phyloP scores from a whole-genome alignment of 345 rosid genomes.

The Luvunga scandens region DNA sequence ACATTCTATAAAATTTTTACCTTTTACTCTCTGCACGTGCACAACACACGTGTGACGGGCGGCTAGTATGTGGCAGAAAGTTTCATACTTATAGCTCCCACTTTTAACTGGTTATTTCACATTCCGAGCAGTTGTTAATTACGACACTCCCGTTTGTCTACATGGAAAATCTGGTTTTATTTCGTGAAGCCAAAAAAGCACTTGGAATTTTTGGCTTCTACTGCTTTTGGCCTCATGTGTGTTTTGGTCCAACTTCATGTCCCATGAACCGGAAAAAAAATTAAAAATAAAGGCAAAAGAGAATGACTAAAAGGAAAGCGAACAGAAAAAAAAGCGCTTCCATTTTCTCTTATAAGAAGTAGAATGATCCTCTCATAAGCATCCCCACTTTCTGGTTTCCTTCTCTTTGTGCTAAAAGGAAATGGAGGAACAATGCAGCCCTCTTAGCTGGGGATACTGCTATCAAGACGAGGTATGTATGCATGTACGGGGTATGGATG shows the following conservation, averaged over 20 bases:
- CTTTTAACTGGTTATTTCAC: slow-evolving; percentile 28
- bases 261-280: slow-evolving; percentile 19
- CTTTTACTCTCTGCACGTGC: slow-evolving; percentile 3
- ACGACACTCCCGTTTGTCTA: neutral
- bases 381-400: neutral
- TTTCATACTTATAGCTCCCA: neutral
- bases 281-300: neutral
- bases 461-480: slow-evolving; percentile 38
- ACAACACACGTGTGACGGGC: neutral
- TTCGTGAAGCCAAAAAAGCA: slow-evolving; percentile 7
- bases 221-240: slow-evolving; percentile 30
- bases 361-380: neutral
- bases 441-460: slow-evolving; percentile 32
- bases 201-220: slow-evolving; percentile 18
- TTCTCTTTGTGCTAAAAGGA: neutral
- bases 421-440: slow-evolving; percentile 48
- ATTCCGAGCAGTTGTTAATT: slow-evolving; percentile 7
- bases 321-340: neutral
- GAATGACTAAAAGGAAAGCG: slow-evolving; percentile 1
- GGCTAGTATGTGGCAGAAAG: slow-evolving; percentile 6
- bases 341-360: slow-evolving; percentile 28
- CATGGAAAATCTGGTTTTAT: slow-evolving; percentile 7
- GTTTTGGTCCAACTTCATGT: slow-evolving; percentile 29
- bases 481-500: neutral
- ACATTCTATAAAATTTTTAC: neutral